Conservation (phyloP, 2,329 filamentous ascomycete species). For the Boeremia exigua region DNA sequence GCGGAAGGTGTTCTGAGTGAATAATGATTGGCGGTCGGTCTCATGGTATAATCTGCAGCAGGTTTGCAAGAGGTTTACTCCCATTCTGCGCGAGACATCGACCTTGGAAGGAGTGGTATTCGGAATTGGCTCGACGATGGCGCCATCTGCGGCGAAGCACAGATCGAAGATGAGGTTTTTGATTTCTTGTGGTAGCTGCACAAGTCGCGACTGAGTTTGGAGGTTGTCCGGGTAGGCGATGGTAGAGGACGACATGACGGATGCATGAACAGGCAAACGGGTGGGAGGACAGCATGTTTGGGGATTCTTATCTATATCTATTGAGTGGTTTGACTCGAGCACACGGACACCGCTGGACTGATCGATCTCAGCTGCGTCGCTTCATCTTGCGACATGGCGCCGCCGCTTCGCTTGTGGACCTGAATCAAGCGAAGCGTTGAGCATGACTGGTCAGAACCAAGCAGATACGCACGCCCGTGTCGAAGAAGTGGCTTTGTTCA, state of each 20-base stretch:
- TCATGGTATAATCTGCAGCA: conserved; percentile 46
- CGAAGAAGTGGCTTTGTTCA: neutral
- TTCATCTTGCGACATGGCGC: conserved; percentile 10
- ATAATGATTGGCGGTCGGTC: conserved; percentile 37
- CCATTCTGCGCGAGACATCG: conserved; percentile 15
- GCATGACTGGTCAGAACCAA: conserved; percentile 5
- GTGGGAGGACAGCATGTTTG: neutral
- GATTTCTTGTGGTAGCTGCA: conserved; percentile 44
- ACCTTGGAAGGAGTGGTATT: neutral
- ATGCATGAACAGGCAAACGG: neutral
- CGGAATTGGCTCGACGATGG: conserved; percentile 35
- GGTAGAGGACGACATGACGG: conserved; percentile 13
- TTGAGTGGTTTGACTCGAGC: conserved; percentile 5
- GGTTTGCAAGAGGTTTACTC: conserved; percentile 43
- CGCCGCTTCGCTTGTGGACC: conserved; percentile 5
- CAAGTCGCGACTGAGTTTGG: conserved; percentile 41
- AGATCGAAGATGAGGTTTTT: conserved; percentile 41
- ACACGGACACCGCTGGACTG: conserved; percentile 7
- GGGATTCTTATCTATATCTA: conserved; percentile 13
- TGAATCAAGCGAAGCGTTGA: neutral
- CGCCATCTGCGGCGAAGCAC: conserved; percentile 32
- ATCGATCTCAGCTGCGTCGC: conserved; percentile 5
- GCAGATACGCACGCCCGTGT: neutral
- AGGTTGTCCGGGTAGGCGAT: conserved; percentile 26
- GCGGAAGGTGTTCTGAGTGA: conserved; percentile 44